phyloP scores from a whole-genome alignment of 2,329 filamentous ascomycete genomes.

The Ophiostoma ulmi region DNA sequence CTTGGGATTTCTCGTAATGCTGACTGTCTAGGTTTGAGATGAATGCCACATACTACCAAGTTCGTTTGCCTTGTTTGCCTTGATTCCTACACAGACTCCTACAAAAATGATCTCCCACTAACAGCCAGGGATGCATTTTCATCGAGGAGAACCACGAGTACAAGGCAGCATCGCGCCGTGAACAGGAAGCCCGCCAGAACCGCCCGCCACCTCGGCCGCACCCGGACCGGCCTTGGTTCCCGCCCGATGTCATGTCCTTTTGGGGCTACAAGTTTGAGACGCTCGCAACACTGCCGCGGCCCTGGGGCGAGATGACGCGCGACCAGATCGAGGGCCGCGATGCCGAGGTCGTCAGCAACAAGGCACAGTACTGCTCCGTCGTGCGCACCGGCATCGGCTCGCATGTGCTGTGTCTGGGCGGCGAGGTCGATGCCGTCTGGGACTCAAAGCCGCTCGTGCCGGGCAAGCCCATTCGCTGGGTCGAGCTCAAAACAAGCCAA shows the following conservation, averaged over 20 bases:
- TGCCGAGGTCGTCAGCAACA: conserved; percentile 71
- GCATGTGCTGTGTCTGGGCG: conserved; percentile 70
- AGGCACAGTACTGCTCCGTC: conserved; percentile 92
- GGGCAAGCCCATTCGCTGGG: conserved; percentile 74
- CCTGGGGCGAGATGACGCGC: conserved; percentile 67
- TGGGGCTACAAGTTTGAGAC: conserved; percentile 99
- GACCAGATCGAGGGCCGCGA: conserved; percentile 75
- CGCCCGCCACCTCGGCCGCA: conserved; percentile 33
- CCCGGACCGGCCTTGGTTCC: conserved; percentile 32
- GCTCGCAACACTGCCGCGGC: conserved; percentile 65
- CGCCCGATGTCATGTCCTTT: conserved; percentile 80
- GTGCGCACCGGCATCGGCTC: conserved; percentile 82
- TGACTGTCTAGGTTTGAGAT: conserved; percentile 68
- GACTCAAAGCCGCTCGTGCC: conserved; percentile 67
- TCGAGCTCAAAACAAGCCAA: conserved; percentile 88
- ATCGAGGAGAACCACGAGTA: conserved; percentile 84
- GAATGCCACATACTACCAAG: conserved; percentile 89
- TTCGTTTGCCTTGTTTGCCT: conserved; percentile 35
- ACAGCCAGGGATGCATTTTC: conserved; percentile 27
- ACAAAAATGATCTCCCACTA: neutral
- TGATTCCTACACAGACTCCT: neutral
- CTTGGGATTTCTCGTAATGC: neutral
- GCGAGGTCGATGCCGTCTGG: conserved; percentile 92
- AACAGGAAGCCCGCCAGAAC: conserved; percentile 51
- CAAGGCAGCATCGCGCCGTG: conserved; percentile 58